Conservation (phyloP, 1,284 basidiomycete genomes). For the Schizophyllum commune region DNA sequence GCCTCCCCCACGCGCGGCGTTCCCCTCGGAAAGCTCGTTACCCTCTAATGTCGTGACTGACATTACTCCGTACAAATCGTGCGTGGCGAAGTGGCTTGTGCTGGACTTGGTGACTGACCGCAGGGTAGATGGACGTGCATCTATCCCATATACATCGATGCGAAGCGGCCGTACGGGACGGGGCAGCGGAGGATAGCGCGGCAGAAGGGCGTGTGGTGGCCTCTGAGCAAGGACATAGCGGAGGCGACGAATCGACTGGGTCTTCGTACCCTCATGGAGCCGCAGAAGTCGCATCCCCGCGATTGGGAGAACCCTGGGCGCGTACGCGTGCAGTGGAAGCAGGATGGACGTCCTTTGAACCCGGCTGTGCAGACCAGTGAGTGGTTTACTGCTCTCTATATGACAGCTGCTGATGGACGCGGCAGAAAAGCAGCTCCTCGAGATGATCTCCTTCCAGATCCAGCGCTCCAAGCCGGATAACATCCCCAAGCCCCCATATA, state of each 20-base stretch:
- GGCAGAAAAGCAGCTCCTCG: slow-evolving; percentile 78
- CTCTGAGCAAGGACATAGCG: slow-evolving; percentile 86
- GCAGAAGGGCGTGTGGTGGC: slow-evolving; percentile 86
- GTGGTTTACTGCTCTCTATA: slow-evolving; percentile 22
- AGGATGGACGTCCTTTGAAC: slow-evolving; percentile 69
- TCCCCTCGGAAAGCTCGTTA: slow-evolving; percentile 14
- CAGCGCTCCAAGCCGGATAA: slow-evolving; percentile 67
- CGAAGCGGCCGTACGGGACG: slow-evolving; percentile 79
- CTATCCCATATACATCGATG: slow-evolving; percentile 96
- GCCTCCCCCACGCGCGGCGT: slow-evolving; percentile 18
- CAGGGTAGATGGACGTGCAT: slow-evolving; percentile 80
- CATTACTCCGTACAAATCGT: slow-evolving; percentile 76
- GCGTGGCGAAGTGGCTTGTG: slow-evolving; percentile 19
- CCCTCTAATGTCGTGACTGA: slow-evolving; percentile 46
- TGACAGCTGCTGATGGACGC: not conserved
- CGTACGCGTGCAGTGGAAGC: slow-evolving; percentile 86
- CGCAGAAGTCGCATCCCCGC: slow-evolving; percentile 82
- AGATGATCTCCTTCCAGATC: slow-evolving; percentile 69
- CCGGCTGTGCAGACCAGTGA: slow-evolving; percentile 72
- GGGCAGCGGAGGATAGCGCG: slow-evolving; percentile 80
- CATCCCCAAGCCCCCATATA: slow-evolving; percentile 62
- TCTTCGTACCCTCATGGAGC: slow-evolving; percentile 79
- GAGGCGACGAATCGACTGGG: slow-evolving; percentile 75
- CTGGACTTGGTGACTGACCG: slow-evolving; percentile 8
- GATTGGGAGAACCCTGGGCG: slow-evolving; percentile 97